A percentile compares a stretch with the other conserved stretches of the same genome.
Evolutionary conservation across 805 yeast genomes (phyloP).

Genomic region (Hanseniaspora pseudoguilliermondii): DNA sequence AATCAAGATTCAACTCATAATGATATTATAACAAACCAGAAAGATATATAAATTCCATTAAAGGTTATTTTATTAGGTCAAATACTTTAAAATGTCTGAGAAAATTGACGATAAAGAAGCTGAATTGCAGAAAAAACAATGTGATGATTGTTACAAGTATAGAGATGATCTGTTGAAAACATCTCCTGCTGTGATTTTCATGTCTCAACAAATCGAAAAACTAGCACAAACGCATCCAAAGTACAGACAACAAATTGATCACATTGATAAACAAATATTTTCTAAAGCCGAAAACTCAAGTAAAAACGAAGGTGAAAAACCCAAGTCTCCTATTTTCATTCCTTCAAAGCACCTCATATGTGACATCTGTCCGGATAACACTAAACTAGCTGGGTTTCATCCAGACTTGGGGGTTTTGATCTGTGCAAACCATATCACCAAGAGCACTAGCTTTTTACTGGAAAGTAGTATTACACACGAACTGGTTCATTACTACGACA

Average conservation of each 20-base stretch:
- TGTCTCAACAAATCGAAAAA: conserved; percentile 70
- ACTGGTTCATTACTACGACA: conserved; percentile 84
- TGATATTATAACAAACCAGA: too few relatives aligned
- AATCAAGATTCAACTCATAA: neutral
- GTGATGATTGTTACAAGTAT: conserved; percentile 58
- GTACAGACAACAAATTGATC: conserved; percentile 13
- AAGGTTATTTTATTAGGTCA: too few relatives aligned
- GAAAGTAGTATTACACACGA: conserved; percentile 92
- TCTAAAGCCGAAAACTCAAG: neutral
- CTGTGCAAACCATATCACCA: conserved; percentile 66
- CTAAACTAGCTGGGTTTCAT: conserved; percentile 83
- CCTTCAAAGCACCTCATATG: conserved; percentile 47
- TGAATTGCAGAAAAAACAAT: conserved; percentile 35
- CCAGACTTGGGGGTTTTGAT: conserved; percentile 77
- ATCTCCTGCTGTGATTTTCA: conserved; percentile 76
- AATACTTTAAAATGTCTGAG: neutral
- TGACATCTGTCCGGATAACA: conserved; percentile 65
- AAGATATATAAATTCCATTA: too few relatives aligned
- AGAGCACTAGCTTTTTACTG: conserved; percentile 54
- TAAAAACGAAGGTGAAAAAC: neutral
- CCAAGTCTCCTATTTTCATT: conserved; percentile 19
- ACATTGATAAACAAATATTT: conserved; percentile 19
- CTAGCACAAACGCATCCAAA: conserved; percentile 26
- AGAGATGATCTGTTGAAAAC: conserved; percentile 67
- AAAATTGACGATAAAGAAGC: neutral